Evolutionary conservation across 2,329 filamentous ascomycete species (phyloP).

Genomic region (Hypoxylon sp.): DNA sequence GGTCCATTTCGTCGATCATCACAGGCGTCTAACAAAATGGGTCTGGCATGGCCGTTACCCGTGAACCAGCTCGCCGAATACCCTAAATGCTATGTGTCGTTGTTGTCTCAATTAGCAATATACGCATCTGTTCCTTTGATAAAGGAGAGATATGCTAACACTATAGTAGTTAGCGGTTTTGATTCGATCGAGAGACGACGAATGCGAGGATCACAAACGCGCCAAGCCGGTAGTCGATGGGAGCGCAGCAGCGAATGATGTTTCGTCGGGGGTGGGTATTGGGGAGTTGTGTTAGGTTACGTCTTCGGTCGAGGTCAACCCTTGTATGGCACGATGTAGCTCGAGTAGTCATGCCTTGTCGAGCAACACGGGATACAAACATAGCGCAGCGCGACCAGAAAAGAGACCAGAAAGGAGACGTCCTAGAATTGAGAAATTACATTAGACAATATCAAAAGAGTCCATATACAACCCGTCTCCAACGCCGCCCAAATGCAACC

Average conservation of each 20-base stretch:
- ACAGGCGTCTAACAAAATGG: background rate
- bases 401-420: background rate
- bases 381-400: background rate
- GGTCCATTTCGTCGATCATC: no score
- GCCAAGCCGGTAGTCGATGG: background rate
- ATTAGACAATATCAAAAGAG: slow-evolving; percentile 41
- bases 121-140: background rate
- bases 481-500: slow-evolving; percentile 30
- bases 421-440: slow-evolving; percentile 22
- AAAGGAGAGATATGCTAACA: slow-evolving; percentile 9
- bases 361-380: background rate
- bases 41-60: background rate
- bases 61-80: background rate
- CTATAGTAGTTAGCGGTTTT: slow-evolving; percentile 5
- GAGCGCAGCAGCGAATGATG: slow-evolving; percentile 3
- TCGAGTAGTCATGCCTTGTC: background rate
- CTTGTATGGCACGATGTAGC: background rate
- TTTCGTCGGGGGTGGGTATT: background rate
- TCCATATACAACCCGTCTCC: slow-evolving; percentile 31
- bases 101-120: background rate
- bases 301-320: background rate
- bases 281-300: background rate
- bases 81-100: background rate
- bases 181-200: background rate
- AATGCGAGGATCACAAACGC: background rate